phyloP scores from a whole-genome alignment of 176 grass and related monocot genomes.

The Triticum turgidum region DNA sequence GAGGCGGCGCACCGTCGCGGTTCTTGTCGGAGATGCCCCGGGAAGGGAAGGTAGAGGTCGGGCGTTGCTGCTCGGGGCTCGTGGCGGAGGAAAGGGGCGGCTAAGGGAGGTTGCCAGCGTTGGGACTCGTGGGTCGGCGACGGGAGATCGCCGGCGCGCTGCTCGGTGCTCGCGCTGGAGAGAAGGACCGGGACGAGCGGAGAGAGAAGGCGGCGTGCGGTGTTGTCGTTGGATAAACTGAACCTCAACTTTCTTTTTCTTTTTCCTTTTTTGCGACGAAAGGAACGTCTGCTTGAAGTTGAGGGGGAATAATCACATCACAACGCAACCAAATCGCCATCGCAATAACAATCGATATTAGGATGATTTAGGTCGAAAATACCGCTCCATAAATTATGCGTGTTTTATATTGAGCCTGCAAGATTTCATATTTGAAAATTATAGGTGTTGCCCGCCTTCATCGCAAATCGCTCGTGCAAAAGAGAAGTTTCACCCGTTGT shows the following conservation, averaged over 20 bases:
- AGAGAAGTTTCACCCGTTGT: neutral
- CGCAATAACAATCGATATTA: no score
- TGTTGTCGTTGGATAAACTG: neutral
- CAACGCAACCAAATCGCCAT: no score
- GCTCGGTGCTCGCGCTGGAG: no score
- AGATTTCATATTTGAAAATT: neutral
- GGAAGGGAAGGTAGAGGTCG: neutral
- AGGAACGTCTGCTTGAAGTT: neutral
- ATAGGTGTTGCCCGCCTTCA: neutral
- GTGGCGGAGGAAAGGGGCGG: neutral
- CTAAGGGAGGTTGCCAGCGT: neutral
- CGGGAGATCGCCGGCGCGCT: neutral
- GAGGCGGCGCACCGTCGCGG: neutral
- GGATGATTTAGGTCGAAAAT: no score
- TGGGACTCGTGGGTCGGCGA: neutral
- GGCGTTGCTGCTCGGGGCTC: neutral
- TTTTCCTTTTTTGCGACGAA: neutral
- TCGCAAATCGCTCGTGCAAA: neutral
- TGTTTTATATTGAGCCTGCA: neutral
- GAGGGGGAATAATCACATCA: neutral
- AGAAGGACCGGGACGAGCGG: neutral
- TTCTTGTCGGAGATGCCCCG: neutral
- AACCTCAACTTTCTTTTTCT: neutral
- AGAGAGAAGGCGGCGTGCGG: neutral
- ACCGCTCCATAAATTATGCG: neutral